Conservation (phyloP, 2,329 filamentous ascomycete species). For the Alternaria gansuensis region DNA sequence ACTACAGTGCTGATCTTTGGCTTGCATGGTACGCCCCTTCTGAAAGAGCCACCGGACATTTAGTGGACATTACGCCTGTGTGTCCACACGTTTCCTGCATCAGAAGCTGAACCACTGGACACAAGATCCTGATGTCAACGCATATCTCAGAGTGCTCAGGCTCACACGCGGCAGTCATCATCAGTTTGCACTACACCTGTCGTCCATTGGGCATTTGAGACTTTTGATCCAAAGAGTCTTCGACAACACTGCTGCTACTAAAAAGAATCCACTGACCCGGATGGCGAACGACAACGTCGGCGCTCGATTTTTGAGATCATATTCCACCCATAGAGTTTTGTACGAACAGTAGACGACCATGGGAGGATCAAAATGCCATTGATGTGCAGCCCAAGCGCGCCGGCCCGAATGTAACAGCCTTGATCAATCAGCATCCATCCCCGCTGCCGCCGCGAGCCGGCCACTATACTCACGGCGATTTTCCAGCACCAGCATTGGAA, state of each 20-base stretch:
- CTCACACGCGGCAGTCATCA: conserved; percentile 15
- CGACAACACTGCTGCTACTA: conserved; percentile 27
- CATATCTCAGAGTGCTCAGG: conserved; percentile 24
- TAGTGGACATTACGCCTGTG: conserved; percentile 9
- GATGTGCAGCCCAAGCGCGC: conserved; percentile 30
- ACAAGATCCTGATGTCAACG: neutral
- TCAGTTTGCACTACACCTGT: conserved; percentile 23
- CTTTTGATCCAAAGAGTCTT: conserved; percentile 23
- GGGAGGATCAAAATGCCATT: conserved; percentile 39
- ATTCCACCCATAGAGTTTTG: conserved; percentile 43
- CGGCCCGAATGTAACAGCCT: conserved; percentile 23
- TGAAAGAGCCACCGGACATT: conserved; percentile 5
- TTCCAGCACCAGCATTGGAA: conserved; percentile 28
- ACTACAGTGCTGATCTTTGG: conserved; percentile 4
- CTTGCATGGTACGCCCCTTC: neutral
- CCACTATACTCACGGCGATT: conserved; percentile 33
- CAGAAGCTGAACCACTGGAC: conserved; percentile 3
- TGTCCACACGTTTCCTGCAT: conserved; percentile 10
- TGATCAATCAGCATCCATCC: conserved; percentile 28
- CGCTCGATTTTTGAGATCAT: conserved; percentile 28
- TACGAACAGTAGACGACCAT: conserved; percentile 43
- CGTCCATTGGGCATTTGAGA: conserved; percentile 37
- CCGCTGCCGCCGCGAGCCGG: conserved; percentile 43
- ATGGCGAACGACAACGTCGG: conserved; percentile 38
- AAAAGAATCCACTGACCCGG: conserved; percentile 21